Base-by-base conservation (phyloP, 371 early-diverging fungal genomes). In the Rhizopus arrhizus region DNA sequence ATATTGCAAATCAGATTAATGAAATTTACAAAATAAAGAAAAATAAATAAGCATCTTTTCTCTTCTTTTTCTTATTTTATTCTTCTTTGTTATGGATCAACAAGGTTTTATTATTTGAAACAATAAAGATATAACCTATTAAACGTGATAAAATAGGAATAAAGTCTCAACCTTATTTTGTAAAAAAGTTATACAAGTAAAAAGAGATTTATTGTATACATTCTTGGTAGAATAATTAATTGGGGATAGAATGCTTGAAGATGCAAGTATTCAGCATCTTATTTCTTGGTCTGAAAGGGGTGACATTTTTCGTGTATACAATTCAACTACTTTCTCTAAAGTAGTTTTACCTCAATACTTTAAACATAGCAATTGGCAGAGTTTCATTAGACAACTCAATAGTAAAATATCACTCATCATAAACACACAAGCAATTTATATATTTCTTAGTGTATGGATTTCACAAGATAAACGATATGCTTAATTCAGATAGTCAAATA, bases 361-460 rank as follows among this genome's bases (percentile, higher is more conserved):
- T 75, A 93, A 91, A 71, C 93, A 94, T 75, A 90, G 85, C 66
- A 93, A 95, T 65, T 87, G 90, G 79, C 86, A 88, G 56, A 89
- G 88, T 52, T 94, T 95, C 80, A 89, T 94, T 8, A 81, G 94
- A 43, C 94, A 93, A 73, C 77, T 93, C 6, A 94, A 95, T 69
- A 91, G 80, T 80, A 75, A 63, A 72, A 55, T 15, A 5, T 29
- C 22, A 22, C 22, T 22, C 22, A 6, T 7, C 9, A 28, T 29
- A 38, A 29, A 48, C 22, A 45, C 3, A n/a, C 3, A 13, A 45
- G 9, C 28, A 3, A 48, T 48, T 48, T 22, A 34, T 32, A 13
- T 15, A 51, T 3, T 9, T 51, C 2, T 35, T 13, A 83, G 83
- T 83, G 83, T 83, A 83, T 65, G 78, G 77, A 33, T 78, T 81